phyloP scores from a whole-genome alignment of 2,329 filamentous ascomycete species.

The Dothistroma septosporum region DNA sequence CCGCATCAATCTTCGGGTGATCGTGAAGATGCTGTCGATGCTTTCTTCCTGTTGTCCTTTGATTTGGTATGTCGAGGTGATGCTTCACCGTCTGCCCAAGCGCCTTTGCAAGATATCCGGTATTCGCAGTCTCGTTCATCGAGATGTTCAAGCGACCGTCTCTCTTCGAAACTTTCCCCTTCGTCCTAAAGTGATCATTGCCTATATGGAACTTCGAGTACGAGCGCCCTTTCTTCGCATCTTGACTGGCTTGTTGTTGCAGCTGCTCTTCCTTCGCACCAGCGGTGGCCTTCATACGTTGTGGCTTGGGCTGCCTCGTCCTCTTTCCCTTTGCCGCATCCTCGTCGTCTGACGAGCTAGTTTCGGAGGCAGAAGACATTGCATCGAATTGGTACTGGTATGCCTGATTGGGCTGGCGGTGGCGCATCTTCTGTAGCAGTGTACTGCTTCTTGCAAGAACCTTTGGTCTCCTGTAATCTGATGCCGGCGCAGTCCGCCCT shows the following conservation, averaged over 20 bases:
- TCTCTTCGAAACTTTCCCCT: constrained; percentile 60
- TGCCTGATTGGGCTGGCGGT: constrained; percentile 14
- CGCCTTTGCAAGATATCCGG: constrained; percentile 69
- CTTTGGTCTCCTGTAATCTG: constrained; percentile 12
- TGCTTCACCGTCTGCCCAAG: constrained; percentile 61
- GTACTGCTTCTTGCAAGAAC: constrained; percentile 20
- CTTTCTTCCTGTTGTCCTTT: constrained; percentile 26
- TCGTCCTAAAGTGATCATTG: constrained; percentile 62
- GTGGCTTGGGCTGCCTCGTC: neutral
- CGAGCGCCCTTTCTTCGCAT: constrained; percentile 20
- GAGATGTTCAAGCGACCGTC: constrained; percentile 71
- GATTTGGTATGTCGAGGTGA: constrained; percentile 42
- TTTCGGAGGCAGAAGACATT: constrained; percentile 28
- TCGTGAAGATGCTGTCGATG: constrained; percentile 29
- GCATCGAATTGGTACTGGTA: constrained; percentile 30
- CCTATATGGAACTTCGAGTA: constrained; percentile 57
- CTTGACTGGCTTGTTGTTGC: constrained; percentile 10
- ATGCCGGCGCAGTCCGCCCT: constrained; percentile 17
- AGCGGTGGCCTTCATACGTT: constrained; percentile 6
- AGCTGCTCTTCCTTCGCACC: constrained; percentile 14
- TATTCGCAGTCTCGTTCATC: constrained; percentile 65
- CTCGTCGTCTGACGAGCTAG: constrained; percentile 31
- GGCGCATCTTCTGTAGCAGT: constrained; percentile 21
- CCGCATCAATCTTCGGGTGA: constrained; percentile 18
- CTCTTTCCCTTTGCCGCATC: constrained; percentile 17